Evolutionary conservation across 441 rosid species (phyloP).

Genomic region (Gossypium gossypioides): DNA sequence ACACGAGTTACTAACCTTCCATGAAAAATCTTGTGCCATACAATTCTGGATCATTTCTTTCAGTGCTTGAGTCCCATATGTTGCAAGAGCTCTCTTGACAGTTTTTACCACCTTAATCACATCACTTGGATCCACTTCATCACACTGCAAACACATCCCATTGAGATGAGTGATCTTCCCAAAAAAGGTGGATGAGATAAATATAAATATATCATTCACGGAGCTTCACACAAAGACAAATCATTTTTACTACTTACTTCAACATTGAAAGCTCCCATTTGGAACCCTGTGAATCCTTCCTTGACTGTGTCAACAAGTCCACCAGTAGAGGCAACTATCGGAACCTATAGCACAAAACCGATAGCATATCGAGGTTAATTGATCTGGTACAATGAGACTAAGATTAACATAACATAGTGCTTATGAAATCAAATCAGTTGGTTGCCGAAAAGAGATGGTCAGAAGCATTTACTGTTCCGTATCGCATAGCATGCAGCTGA

Average conservation of each 20-base stretch:
- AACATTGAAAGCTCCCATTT: constrained; percentile 65
- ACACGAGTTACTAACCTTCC: constrained; percentile 57
- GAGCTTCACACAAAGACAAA: no score
- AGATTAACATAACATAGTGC: background rate
- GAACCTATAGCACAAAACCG: constrained; percentile 33
- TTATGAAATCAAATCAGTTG: background rate
- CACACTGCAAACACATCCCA: constrained; percentile 44
- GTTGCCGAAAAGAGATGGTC: background rate
- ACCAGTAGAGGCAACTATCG: constrained; percentile 84
- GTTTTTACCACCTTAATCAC: constrained; percentile 47
- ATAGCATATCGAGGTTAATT: background rate
- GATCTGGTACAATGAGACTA: background rate
- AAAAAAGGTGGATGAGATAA: background rate
- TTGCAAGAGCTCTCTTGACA: constrained; percentile 51
- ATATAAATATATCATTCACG: no score
- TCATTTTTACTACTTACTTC: constrained; percentile 33
- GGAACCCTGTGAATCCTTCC: constrained; percentile 89
- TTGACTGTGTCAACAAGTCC: constrained; percentile 90
- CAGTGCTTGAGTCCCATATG: constrained; percentile 43
- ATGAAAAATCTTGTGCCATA: constrained; percentile 80
- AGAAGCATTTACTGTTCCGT: constrained; percentile 55
- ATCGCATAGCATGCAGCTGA: constrained; percentile 91
- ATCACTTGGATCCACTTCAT: constrained; percentile 65
- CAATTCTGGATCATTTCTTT: constrained; percentile 69
- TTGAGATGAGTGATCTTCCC: background rate